Evolutionary conservation across 1,284 basidiomycete genomes (phyloP).

Genomic region (Boletus smithii): DNA sequence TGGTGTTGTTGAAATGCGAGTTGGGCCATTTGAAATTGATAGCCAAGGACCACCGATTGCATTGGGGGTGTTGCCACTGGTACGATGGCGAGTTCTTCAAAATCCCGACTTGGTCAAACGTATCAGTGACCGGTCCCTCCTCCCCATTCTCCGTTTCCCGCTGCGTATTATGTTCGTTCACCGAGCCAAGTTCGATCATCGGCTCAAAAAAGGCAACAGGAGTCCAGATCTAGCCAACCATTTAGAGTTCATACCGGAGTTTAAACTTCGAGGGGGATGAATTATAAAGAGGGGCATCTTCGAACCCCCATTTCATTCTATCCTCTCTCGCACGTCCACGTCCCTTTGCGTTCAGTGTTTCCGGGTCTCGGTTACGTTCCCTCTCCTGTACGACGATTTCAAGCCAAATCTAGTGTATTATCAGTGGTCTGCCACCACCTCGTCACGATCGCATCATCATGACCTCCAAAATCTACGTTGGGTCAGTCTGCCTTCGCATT

Average conservation of each 20-base stretch:
- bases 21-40: conserved; percentile 30
- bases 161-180: too few relatives aligned
- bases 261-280: conserved; percentile 37
- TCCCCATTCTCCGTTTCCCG: neutral
- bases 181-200: conserved; percentile 21
- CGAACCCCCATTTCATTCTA: conserved; percentile 26
- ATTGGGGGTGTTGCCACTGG: conserved; percentile 3
- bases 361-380: conserved; percentile 46
- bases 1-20: neutral
- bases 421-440: conserved; percentile 30
- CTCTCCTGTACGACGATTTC: conserved; percentile 39
- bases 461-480: conserved; percentile 82
- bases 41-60: conserved; percentile 5
- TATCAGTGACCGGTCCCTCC: neutral
- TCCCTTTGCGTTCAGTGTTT: conserved; percentile 46
- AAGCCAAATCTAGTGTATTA: conserved; percentile 38
- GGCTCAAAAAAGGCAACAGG: conserved; percentile 18
- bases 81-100: conserved; percentile 9
- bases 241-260: conserved; percentile 46
- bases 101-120: neutral
- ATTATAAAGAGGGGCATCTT: conserved; percentile 49
- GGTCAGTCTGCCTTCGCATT: conserved; percentile 63
- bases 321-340: conserved; percentile 41
- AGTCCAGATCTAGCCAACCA: conserved; percentile 22
- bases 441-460: conserved; percentile 44